A percentile compares a stretch with the other conserved stretches of the same genome.
These are phyloP conservation scores for Dactylellina drechsleri DNA, from an alignment of 2,329 filamentous ascomycete species.

Conservation along the genomic window DNA sequence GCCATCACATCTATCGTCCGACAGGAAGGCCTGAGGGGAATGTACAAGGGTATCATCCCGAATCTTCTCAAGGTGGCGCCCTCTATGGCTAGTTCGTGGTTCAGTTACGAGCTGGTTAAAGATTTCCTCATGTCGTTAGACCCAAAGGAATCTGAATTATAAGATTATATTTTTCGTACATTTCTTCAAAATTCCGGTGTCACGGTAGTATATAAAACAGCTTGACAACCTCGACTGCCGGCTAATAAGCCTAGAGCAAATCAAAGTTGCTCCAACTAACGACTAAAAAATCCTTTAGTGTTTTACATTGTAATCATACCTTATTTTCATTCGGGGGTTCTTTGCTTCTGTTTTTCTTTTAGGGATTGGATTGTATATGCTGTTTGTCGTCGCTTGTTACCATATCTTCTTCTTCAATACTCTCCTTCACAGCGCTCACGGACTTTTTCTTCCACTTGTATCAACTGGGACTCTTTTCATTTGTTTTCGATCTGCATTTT, in stretches of 20 bases:
- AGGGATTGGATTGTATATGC: not conserved
- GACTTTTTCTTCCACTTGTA: conserved; percentile 16
- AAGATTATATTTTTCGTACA: conserved; percentile 4
- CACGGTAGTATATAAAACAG: conserved; percentile 10
- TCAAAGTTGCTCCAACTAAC: not conserved
- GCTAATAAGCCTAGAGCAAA: not conserved
- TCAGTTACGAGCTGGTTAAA: conserved; percentile 92
- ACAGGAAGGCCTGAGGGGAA: conserved; percentile 82
- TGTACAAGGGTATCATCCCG: conserved; percentile 96
- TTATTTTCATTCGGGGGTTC: conserved; percentile 10
- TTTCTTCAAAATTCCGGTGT: not conserved
- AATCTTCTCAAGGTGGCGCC: conserved; percentile 97
- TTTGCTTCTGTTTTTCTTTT: conserved; percentile 13
- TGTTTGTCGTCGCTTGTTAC: not conserved
- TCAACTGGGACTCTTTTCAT: conserved; percentile 16
- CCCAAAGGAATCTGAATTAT: conserved; percentile 58
- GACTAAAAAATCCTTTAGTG: not conserved
- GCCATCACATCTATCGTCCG: conserved; percentile 82
- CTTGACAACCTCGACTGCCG: not conserved
- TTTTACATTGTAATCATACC: conserved; percentile 49
- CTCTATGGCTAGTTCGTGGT: conserved; percentile 98
- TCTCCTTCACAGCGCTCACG: conserved; percentile 28
- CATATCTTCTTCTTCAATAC: conserved; percentile 28
- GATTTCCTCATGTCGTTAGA: conserved; percentile 80
- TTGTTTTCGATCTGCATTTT: conserved; percentile 12